These are phyloP conservation scores for Colletotrichum cordylinicola DNA, from an alignment of 2,329 filamentous ascomycete genomes.

Conservation along the genomic window DNA sequence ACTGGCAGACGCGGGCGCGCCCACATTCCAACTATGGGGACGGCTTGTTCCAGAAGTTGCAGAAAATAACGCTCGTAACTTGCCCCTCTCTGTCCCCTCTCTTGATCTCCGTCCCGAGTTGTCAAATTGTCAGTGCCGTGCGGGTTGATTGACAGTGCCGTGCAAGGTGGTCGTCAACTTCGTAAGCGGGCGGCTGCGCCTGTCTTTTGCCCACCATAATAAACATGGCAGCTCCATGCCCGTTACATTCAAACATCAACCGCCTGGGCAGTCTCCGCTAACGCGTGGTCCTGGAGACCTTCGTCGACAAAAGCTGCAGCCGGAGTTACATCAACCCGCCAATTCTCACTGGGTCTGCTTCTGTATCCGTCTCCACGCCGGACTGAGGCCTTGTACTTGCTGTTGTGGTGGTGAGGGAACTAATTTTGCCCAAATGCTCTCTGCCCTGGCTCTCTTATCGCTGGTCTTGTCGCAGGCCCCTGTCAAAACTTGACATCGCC, in stretches of 20 bases:
- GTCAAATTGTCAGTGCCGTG: neutral
- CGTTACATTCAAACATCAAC: neutral
- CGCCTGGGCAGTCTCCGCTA: neutral
- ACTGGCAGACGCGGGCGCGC: neutral
- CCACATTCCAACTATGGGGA: slow-evolving; percentile 9
- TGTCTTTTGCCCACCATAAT: neutral
- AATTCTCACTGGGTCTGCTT: neutral
- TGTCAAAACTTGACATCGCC: neutral
- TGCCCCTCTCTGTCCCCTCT: neutral
- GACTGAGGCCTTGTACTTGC: neutral
- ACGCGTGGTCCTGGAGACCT: neutral
- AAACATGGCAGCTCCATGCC: neutral
- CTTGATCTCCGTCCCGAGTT: neutral
- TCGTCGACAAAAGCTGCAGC: slow-evolving; percentile 5
- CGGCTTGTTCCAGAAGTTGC: neutral
- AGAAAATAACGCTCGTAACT: neutral
- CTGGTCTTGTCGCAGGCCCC: neutral
- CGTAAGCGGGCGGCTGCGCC: neutral
- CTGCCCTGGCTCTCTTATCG: neutral
- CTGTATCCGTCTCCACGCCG: neutral
- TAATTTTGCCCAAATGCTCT: neutral
- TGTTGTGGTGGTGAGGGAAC: neutral
- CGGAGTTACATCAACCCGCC: neutral
- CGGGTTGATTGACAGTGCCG: neutral
- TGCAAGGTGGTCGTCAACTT: neutral